phyloP scores from a whole-genome alignment of 2,329 filamentous ascomycete species.

The Cordyceps javanica region DNA sequence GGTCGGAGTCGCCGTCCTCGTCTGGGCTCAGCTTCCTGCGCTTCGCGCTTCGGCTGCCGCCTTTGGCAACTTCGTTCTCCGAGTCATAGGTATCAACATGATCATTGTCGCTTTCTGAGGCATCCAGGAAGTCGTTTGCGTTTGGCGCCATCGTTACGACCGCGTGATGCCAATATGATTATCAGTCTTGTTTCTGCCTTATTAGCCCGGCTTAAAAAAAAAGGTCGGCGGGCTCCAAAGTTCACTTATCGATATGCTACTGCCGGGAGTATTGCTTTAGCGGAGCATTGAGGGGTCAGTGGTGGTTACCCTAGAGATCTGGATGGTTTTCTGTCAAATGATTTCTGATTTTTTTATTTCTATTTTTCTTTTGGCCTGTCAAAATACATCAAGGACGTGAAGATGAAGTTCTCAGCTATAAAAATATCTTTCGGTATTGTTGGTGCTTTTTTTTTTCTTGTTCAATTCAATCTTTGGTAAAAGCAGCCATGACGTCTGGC shows the following conservation, averaged over 20 bases:
- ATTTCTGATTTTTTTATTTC: background rate
- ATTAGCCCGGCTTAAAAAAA: background rate
- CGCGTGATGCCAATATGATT: background rate
- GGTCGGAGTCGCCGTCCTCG: constrained; percentile 27
- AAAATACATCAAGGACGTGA: no score
- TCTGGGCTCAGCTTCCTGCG: constrained; percentile 50
- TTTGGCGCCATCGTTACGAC: constrained; percentile 54
- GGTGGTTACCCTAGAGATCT: background rate
- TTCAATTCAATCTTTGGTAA: background rate
- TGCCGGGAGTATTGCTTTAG: constrained; percentile 2
- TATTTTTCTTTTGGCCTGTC: no score
- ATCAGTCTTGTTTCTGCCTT: background rate
- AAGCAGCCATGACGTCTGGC: constrained; percentile 1
- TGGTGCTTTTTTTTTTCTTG: no score
- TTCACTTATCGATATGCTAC: constrained; percentile 10
- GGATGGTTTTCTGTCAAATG: background rate
- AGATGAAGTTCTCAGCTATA: no score
- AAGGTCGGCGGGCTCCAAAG: background rate
- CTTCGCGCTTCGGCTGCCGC: constrained; percentile 55
- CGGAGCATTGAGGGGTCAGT: background rate
- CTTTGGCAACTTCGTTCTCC: constrained; percentile 63
- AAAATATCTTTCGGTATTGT: no score
- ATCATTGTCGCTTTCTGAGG: constrained; percentile 52
- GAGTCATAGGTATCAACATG: constrained; percentile 58
- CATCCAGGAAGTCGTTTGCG: constrained; percentile 65